These are phyloP conservation scores for Coemansia reversa DNA, from an alignment of 192 early-diverging fungal genomes.

Conservation along the genomic window DNA sequence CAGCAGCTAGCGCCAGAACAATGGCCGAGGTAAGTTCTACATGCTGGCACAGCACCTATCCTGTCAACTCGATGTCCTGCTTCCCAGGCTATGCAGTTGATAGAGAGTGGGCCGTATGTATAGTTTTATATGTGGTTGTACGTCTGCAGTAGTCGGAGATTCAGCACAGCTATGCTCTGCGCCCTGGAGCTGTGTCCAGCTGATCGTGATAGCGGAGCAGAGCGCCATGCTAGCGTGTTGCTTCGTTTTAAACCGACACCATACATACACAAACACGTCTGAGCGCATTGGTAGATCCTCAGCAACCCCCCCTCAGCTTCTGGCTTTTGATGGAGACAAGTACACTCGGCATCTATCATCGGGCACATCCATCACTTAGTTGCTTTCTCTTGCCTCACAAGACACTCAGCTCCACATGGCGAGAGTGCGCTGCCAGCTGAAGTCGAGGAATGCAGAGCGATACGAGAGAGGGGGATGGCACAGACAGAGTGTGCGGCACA, in stretches of 20 bases:
- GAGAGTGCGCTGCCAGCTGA: neutral
- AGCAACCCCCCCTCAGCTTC: too few relatives aligned
- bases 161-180: neutral
- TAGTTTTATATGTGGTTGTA: neutral
- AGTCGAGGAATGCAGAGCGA: neutral
- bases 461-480: constrained; percentile 6
- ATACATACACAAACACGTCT: neutral
- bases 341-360: neutral
- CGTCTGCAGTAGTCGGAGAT: neutral
- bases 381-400: neutral
- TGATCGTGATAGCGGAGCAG: neutral
- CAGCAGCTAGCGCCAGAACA: neutral
- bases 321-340: neutral
- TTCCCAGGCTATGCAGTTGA: neutral
- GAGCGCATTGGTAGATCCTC: neutral
- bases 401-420: too few relatives aligned
- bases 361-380: neutral
- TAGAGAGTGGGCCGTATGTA: neutral
- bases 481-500: constrained; percentile 14
- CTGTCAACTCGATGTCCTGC: neutral
- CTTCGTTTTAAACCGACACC: neutral
- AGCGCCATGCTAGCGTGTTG: neutral
- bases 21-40: constrained; percentile 37
- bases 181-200: neutral
- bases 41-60: neutral